These are phyloP conservation scores for Colletotrichum chrysophilum DNA, from an alignment of 2,329 filamentous ascomycete genomes.

Conservation along the genomic window DNA sequence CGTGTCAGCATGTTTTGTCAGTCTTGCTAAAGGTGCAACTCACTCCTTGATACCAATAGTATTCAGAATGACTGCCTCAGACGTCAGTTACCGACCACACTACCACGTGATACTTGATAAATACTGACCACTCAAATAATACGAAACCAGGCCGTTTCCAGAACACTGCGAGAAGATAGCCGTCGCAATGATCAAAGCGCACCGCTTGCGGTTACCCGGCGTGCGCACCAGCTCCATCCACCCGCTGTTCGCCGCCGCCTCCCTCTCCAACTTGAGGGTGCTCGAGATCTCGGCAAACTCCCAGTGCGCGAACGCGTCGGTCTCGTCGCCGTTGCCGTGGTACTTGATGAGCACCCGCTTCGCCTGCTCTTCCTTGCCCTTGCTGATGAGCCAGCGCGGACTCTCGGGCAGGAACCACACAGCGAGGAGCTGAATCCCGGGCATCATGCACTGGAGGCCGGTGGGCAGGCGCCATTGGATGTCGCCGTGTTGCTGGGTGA, in stretches of 20 bases:
- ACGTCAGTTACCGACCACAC: background rate
- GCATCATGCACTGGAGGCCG: slow-evolving; percentile 43
- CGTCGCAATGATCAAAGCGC: slow-evolving; percentile 32
- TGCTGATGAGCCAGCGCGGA: slow-evolving; percentile 62
- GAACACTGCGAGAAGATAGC: slow-evolving; percentile 32
- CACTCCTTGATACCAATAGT: slow-evolving; percentile 16
- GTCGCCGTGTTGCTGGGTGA: slow-evolving; percentile 43
- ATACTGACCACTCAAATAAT: background rate
- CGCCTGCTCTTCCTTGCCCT: slow-evolving; percentile 55
- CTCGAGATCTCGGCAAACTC: slow-evolving; percentile 31
- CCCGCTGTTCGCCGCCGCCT: slow-evolving; percentile 32
- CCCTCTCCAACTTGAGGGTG: slow-evolving; percentile 47
- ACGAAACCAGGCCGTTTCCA: slow-evolving; percentile 9
- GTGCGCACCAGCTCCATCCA: slow-evolving; percentile 42
- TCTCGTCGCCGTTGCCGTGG: slow-evolving; percentile 19
- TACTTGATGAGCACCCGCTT: slow-evolving; percentile 50
- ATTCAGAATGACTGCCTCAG: background rate
- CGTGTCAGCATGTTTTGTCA: too few species aligned
- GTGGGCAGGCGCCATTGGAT: slow-evolving; percentile 51
- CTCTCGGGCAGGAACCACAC: slow-evolving; percentile 60
- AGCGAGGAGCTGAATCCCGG: slow-evolving; percentile 47
- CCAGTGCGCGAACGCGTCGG: slow-evolving; percentile 18
- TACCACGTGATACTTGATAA: rapidly evolving
- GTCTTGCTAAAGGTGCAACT: background rate
- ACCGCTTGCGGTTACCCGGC: slow-evolving; percentile 30